phyloP scores from a whole-genome alignment of 306 rosid genomes.

The Ziziphus jujuba region DNA sequence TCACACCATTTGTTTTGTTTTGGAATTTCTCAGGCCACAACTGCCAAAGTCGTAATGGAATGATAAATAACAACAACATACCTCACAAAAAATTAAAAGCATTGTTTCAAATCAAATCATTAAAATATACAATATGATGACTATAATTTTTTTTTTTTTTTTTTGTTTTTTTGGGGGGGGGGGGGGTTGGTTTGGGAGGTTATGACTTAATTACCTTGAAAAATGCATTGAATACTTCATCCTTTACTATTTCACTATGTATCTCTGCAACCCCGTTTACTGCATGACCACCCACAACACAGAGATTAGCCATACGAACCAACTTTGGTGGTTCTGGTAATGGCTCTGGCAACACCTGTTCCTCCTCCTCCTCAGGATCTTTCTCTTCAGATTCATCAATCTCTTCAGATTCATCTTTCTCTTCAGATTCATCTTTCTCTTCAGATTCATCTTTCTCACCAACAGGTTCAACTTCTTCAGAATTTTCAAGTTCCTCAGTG shows the following conservation, averaged over 20 bases:
- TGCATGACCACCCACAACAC: conserved; percentile 96
- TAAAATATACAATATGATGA: conserved; percentile 6
- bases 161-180: too few relatives aligned
- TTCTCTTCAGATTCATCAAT: conserved; percentile 38
- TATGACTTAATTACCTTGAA: conserved; percentile 53
- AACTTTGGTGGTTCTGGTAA: conserved; percentile 75
- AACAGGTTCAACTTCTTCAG: conserved; percentile 24
- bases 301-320: conserved; percentile 97
- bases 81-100: conserved; percentile 7
- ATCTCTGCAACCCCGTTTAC: conserved; percentile 99
- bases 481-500: conserved; percentile 38
- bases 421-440: conserved; percentile 29
- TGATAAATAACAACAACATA: conserved; percentile 29
- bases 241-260: conserved; percentile 94
- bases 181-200: neutral
- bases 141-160: neutral
- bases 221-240: conserved; percentile 87
- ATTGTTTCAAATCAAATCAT: conserved; percentile 20
- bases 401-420: conserved; percentile 25
- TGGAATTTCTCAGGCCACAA: conserved; percentile 97
- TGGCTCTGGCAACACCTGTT: conserved; percentile 51
- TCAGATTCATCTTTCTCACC: conserved; percentile 11
- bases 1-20: conserved; percentile 98
- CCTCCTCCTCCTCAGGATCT: conserved; percentile 36
- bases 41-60: conserved; percentile 45